These are phyloP conservation scores for Aspergillus aculeatinus DNA, from an alignment of 2,329 filamentous ascomycete genomes.

Conservation along the genomic window DNA sequence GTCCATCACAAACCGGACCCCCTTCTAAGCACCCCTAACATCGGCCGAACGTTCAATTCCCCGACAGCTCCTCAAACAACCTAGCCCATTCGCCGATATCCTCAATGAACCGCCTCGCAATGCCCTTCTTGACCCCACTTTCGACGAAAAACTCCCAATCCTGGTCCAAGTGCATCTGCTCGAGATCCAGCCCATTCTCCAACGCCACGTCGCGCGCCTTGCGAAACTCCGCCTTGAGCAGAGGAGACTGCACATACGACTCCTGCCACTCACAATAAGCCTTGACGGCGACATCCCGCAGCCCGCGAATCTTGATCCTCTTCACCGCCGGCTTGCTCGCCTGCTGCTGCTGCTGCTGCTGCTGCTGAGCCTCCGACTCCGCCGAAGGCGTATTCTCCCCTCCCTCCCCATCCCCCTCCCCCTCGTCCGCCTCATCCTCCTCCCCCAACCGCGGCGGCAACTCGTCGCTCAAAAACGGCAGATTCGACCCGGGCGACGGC, in stretches of 20 bases:
- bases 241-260: conserved; percentile 13
- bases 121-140: conserved; percentile 15
- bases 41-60: background rate
- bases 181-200: conserved; percentile 17
- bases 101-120: conserved; percentile 17
- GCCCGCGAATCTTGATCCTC: conserved; percentile 9
- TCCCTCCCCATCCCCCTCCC: too few species aligned
- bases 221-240: conserved; percentile 17
- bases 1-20: too few species aligned
- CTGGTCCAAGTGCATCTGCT: conserved; percentile 18
- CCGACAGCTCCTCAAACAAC: background rate
- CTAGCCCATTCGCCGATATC: conserved; percentile 17
- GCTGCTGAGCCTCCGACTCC: background rate
- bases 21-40: too few species aligned
- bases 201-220: conserved; percentile 17
- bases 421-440: too few species aligned
- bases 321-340: background rate
- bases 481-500: too few species aligned
- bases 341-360: background rate
- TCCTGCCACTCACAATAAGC: conserved; percentile 20
- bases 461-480: too few species aligned
- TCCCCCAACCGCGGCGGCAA: too few species aligned
- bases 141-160: conserved; percentile 16
- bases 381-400: too few species aligned
- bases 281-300: conserved; percentile 18